Conservation (phyloP, 2,329 filamentous ascomycete genomes). For the Xylariales sp. region DNA sequence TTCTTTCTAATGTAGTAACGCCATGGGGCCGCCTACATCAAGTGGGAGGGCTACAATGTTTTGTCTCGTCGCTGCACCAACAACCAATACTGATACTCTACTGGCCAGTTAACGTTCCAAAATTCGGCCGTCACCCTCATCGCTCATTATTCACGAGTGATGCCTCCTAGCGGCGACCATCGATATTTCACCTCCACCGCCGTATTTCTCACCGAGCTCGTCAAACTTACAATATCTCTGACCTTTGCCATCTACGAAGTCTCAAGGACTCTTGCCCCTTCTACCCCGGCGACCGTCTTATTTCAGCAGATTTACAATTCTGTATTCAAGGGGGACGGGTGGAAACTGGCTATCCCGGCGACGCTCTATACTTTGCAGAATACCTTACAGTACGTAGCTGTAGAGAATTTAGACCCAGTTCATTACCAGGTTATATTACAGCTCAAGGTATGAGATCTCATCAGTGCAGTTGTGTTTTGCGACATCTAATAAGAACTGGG, state of each 20-base stretch:
- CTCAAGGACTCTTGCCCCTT: constrained; percentile 79
- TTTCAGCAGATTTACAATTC: constrained; percentile 82
- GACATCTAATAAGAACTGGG: constrained; percentile 24
- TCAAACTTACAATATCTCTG: constrained; percentile 88
- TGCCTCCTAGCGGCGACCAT: constrained; percentile 85
- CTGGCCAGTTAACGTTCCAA: constrained; percentile 76
- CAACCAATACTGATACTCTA: constrained; percentile 27
- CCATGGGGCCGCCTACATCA: background rate
- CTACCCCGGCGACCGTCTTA: constrained; percentile 82
- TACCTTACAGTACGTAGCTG: constrained; percentile 89
- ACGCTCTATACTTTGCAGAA: constrained; percentile 92
- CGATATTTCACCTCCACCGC: constrained; percentile 95
- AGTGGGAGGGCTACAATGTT: background rate
- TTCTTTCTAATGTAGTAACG: background rate
- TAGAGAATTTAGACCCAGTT: constrained; percentile 90
- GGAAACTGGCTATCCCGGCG: constrained; percentile 93
- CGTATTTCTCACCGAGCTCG: constrained; percentile 90
- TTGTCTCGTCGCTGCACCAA: background rate
- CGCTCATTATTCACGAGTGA: constrained; percentile 94
- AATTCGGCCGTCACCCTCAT: constrained; percentile 84
- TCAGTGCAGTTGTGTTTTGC: background rate
- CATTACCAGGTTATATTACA: constrained; percentile 96
- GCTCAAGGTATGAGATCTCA: constrained; percentile 71
- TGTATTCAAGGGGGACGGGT: constrained; percentile 90
- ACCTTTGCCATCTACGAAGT: constrained; percentile 90